Base-by-base conservation (phyloP, 1,139 yeast species). In the Pichia sp. region DNA sequence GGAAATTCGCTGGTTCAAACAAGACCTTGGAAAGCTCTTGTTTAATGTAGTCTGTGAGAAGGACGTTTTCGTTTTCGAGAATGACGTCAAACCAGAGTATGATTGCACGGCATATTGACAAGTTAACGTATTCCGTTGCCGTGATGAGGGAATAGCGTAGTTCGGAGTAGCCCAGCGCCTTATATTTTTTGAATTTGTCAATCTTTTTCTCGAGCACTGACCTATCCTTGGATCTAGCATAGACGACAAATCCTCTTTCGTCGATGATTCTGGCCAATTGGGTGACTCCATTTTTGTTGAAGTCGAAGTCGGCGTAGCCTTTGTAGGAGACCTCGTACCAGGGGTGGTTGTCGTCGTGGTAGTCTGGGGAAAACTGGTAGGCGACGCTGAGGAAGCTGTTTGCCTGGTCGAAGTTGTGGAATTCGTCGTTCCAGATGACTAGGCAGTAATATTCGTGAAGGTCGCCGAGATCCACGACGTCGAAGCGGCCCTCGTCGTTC, bases 371-470 rank as follows among this genome's bases (percentile, higher is more conserved):
- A 13, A 23, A 13, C 31, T 34, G 19, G 46, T 34, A 45, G n/a
- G 51, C 53, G n/a, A 36, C 34, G 1, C 77, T 79, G 43, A 80
- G 71, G 1, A 79, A 75, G 1, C 66, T 62, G 11, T 71, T 70
- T 1, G 85, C 84, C 48, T 74, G 73, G 1, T 76, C 73, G 60
- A 77, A 78, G 62, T 81, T 78, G 64, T 87, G 93, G 59, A 74
- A 75, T 64, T 87, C 93, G 64, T 87, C 95, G 66, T 87, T 87
- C 86, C 90, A 87, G 23, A 86, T 71, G 26, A 84, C 67, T 38
- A 84, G 73, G 49, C 73, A 70, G 46, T 54, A 62, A 13, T 52
- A 55, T 8, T 57, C 58, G 1, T 62, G 50, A 29, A 45, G 19
- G 54, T 65, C 65, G 16, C 54, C 57, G 1, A 40, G 29, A 1